phyloP scores from a whole-genome alignment of 2,329 filamentous ascomycete species.

The Rhinocladiella mackenziei region DNA sequence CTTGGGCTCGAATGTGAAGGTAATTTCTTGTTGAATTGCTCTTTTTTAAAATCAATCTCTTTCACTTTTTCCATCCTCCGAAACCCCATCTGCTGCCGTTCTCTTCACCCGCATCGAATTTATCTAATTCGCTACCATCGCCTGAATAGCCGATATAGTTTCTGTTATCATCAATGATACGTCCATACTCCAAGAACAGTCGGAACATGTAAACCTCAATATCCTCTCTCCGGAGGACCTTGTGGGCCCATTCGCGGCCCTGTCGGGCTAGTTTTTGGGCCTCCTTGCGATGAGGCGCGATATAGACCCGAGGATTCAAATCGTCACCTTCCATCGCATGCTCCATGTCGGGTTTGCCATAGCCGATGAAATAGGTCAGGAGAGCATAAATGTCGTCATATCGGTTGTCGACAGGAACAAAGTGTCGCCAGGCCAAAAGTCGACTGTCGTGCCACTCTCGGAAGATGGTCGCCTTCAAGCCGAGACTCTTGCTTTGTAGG shows the following conservation, averaged over 20 bases:
- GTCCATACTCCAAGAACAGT: slow-evolving; percentile 53
- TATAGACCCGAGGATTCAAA: slow-evolving; percentile 29
- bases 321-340: slow-evolving; percentile 16
- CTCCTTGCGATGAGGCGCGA: slow-evolving; percentile 34
- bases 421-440: slow-evolving; percentile 51
- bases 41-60: no score
- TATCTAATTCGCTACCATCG: slow-evolving; percentile 31
- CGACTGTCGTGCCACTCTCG: slow-evolving; percentile 53
- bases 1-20: no score
- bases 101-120: slow-evolving; percentile 26
- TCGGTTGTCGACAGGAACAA: slow-evolving; percentile 51
- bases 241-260: slow-evolving; percentile 38
- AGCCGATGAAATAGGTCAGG: slow-evolving; percentile 50
- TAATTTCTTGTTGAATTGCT: no score
- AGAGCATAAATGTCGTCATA: slow-evolving; percentile 50
- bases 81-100: slow-evolving; percentile 15
- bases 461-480: slow-evolving; percentile 53
- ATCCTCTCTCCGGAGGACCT: slow-evolving; percentile 46
- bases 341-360: slow-evolving; percentile 24
- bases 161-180: slow-evolving; percentile 62
- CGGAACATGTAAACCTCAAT: slow-evolving; percentile 56
- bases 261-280: slow-evolving; percentile 36
- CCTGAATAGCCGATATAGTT: slow-evolving; percentile 55
- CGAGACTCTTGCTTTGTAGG: slow-evolving; percentile 45
- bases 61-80: slow-evolving; percentile 17